phyloP scores from a whole-genome alignment of 1,284 basidiomycete species.

The Caloboletus firmus region DNA sequence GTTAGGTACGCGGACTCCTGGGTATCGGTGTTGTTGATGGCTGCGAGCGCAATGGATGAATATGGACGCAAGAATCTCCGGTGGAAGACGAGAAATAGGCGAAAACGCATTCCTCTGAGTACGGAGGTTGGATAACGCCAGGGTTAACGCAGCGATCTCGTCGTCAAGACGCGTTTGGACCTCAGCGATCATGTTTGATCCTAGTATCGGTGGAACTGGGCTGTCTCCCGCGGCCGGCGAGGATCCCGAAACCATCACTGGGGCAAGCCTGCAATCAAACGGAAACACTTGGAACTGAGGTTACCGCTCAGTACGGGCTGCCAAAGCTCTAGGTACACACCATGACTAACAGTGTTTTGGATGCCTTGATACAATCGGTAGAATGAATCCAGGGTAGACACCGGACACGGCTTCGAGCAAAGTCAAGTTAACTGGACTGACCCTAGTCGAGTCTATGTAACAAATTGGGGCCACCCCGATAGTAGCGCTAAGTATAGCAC shows the following conservation, averaged over 20 bases:
- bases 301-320: not conserved
- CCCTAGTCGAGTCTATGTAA: too few relatives aligned
- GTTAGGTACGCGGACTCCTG: slow-evolving; percentile 2
- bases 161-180: slow-evolving; percentile 33
- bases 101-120: slow-evolving; percentile 35
- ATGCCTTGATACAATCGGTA: not conserved
- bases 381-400: not conserved
- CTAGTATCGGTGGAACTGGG: not conserved
- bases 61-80: slow-evolving; percentile 31
- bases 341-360: not conserved
- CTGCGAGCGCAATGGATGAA: slow-evolving; percentile 22
- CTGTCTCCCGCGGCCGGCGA: not conserved
- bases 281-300: not conserved
- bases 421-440: not conserved
- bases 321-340: not conserved
- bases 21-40: not conserved
- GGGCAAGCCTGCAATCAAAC: not conserved
- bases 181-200: not conserved
- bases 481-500: too few relatives aligned
- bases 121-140: slow-evolving; percentile 32
- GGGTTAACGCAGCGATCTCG: slow-evolving; percentile 33
- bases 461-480: too few relatives aligned
- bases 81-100: slow-evolving; percentile 34
- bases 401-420: not conserved
- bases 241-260: not conserved